Evolutionary conservation across 495 filamentous ascomycete species (phyloP).

Genomic region (Trichocladium antarcticum): DNA sequence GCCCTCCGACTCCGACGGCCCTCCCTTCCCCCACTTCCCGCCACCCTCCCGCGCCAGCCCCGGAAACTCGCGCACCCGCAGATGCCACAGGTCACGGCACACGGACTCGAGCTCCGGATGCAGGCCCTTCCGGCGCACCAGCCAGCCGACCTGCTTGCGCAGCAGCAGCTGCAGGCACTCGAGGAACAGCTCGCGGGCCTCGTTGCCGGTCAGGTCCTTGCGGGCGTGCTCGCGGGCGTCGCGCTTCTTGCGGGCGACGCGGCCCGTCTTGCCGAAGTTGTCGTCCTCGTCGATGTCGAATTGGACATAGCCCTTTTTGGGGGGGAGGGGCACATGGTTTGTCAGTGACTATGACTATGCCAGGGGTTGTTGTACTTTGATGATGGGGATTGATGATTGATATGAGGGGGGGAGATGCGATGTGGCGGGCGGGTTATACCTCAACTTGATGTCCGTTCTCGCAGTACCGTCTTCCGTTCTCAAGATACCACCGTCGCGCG

Average conservation of each 20-base stretch:
- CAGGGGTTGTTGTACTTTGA: too few relatives aligned
- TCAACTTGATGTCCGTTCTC: slow-evolving; percentile 44
- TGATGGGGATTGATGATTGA: too few relatives aligned
- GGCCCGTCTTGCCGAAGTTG: slow-evolving; percentile 56
- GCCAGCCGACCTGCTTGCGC: slow-evolving; percentile 32
- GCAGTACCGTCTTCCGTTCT: slow-evolving; percentile 42
- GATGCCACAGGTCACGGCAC: slow-evolving; percentile 42
- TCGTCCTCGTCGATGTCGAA: slow-evolving; percentile 63
- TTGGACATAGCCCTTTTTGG: slow-evolving; percentile 35
- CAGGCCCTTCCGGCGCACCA: slow-evolving; percentile 35
- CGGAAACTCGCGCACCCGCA: slow-evolving; percentile 33
- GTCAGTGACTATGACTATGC: too few relatives aligned
- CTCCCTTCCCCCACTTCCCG: slow-evolving; percentile 7
- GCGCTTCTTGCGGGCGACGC: slow-evolving; percentile 29
- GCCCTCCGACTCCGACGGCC: neutral
- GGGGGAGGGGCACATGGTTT: too few relatives aligned
- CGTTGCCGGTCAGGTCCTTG: slow-evolving; percentile 49
- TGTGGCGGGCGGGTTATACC: slow-evolving; percentile 13
- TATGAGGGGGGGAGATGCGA: too few relatives aligned
- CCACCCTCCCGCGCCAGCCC: slow-evolving; percentile 16
- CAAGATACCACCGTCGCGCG: slow-evolving; percentile 37
- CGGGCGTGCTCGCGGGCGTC: slow-evolving; percentile 45
- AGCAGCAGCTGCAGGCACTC: slow-evolving; percentile 73
- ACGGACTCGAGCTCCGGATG: slow-evolving; percentile 37
- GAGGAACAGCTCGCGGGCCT: slow-evolving; percentile 66